These are phyloP conservation scores for Pseudoperonospora humuli DNA, from an alignment of 352 stramenopile genomes.

Conservation along the genomic window DNA sequence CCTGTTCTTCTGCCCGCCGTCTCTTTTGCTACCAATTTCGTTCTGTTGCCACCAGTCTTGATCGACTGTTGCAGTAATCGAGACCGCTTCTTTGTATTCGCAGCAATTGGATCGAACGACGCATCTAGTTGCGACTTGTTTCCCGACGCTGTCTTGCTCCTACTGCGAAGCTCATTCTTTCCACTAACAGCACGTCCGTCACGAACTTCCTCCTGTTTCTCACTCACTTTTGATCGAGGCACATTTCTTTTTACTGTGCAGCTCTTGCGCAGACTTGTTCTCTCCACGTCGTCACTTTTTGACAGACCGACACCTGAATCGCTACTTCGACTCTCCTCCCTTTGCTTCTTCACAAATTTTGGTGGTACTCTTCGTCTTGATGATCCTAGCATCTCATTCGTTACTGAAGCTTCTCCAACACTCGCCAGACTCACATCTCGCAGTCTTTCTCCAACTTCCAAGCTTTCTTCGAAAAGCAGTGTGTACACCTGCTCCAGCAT, in stretches of 20 bases:
- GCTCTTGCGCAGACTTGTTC: constrained; percentile 4
- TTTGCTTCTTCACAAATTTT: constrained; percentile 19
- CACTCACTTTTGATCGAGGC: neutral
- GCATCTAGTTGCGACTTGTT: constrained; percentile 2
- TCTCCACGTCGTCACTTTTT: constrained; percentile 13
- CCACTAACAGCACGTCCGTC: constrained; percentile 6
- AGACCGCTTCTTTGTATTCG: constrained; percentile 31
- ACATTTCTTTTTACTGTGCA: neutral
- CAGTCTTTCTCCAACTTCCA: constrained; percentile 13
- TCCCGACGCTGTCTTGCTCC: constrained; percentile 1
- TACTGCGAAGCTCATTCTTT: neutral
- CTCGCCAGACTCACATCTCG: constrained; percentile 19
- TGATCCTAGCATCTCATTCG: neutral
- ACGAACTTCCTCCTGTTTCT: constrained; percentile 23
- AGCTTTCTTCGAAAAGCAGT: constrained; percentile 41
- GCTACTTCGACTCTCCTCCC: constrained; percentile 3
- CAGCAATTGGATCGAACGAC: constrained; percentile 9
- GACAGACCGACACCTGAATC: neutral
- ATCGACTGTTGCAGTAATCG: constrained; percentile 15
- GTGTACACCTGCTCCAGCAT: constrained; percentile 55
- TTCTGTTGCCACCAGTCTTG: constrained; percentile 9
- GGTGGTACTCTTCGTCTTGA: constrained; percentile 5
- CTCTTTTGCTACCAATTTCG: constrained; percentile 8
- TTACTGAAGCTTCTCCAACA: constrained; percentile 4
- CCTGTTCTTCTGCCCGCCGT: neutral